A percentile compares a stretch with the other conserved stretches of the same genome.
These are phyloP conservation scores for Daldinia bambusicola DNA, from an alignment of 495 filamentous ascomycete genomes.

Conservation along the genomic window DNA sequence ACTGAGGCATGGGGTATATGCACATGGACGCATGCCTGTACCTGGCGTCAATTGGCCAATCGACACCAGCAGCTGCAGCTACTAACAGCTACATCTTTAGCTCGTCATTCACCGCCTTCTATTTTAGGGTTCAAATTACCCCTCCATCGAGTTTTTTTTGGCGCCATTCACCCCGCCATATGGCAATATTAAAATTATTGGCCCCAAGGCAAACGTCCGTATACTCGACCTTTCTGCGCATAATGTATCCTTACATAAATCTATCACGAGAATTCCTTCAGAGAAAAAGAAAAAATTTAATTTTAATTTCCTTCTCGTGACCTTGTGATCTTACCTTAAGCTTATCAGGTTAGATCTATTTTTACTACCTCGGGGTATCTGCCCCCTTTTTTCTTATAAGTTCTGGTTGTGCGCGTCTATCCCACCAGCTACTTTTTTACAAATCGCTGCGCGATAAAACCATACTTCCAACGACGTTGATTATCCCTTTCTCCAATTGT, in stretches of 20 bases:
- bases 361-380: constrained; percentile 21
- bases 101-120: constrained; percentile 20
- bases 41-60: constrained; percentile 29
- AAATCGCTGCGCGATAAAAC: constrained; percentile 29
- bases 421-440: constrained; percentile 1
- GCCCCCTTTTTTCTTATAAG: constrained; percentile 21
- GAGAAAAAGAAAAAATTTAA: not conserved
- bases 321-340: constrained; percentile 16
- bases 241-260: constrained; percentile 16
- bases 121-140: constrained; percentile 21
- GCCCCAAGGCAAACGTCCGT: constrained; percentile 9
- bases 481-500: not conserved
- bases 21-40: not conserved
- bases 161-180: constrained; percentile 23
- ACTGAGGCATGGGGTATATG: constrained; percentile 1
- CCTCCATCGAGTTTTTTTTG: constrained; percentile 34
- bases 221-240: not conserved
- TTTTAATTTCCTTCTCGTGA: constrained; percentile 24
- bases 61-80: not conserved
- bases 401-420: constrained; percentile 13
- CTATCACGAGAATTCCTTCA: constrained; percentile 4
- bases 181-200: constrained; percentile 30
- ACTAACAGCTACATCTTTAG: not conserved
- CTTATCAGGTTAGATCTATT: constrained; percentile 24
- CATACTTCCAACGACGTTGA: constrained; percentile 9